These are phyloP conservation scores for Artomyces pyxidatus DNA, from an alignment of 768 basidiomycete genomes.

Conservation along the genomic window DNA sequence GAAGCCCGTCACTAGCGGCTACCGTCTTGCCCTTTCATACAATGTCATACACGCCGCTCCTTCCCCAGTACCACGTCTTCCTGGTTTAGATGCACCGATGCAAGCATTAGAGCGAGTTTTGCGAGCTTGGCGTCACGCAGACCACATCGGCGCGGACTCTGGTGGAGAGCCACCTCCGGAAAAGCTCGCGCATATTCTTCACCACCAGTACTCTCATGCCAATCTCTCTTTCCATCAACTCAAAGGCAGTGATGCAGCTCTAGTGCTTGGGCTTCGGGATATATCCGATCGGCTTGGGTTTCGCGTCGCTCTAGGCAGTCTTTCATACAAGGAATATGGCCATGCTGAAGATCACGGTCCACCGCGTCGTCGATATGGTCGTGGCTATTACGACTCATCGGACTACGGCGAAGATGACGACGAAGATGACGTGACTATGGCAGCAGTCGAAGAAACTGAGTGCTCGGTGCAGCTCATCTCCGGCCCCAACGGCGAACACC, in stretches of 20 bases:
- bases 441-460: conserved; percentile 10
- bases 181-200: conserved; percentile 26
- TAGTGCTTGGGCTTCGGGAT: conserved; percentile 23
- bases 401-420: background rate
- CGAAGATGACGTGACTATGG: conserved; percentile 12
- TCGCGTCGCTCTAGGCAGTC: conserved; percentile 28
- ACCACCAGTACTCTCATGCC: conserved; percentile 26
- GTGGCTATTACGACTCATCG: no score
- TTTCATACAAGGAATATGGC: conserved; percentile 21
- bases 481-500: conserved; percentile 14
- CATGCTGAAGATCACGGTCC: no score
- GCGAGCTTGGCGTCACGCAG: background rate
- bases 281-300: conserved; percentile 29
- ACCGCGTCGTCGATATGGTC: no score
- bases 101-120: background rate
- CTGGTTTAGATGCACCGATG: background rate
- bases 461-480: conserved; percentile 13
- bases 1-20: conserved; percentile 39
- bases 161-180: conserved; percentile 7
- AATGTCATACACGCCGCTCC: conserved; percentile 37
- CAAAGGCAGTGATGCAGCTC: conserved; percentile 33
- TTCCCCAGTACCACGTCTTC: conserved; percentile 13
- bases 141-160: conserved; percentile 22
- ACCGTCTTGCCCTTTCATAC: conserved; percentile 42
- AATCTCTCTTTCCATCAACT: conserved; percentile 23